Evolutionary conservation across 176 grass and related monocot species (phyloP).

Genomic region (Lolium perenne): DNA sequence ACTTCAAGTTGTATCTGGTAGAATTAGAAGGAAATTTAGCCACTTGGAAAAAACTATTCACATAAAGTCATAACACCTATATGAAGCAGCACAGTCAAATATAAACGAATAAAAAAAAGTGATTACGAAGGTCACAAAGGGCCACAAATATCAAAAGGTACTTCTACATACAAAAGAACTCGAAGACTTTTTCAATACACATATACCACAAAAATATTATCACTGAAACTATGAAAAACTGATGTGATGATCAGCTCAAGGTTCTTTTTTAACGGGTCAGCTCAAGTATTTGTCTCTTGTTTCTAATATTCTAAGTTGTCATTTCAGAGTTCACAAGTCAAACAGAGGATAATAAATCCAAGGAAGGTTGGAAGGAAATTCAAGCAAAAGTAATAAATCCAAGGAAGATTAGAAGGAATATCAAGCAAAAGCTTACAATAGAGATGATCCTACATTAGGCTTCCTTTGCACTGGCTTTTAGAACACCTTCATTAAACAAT

Average conservation of each 20-base stretch:
- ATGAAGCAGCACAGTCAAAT: conserved; percentile 20
- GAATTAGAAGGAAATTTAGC: conserved; percentile 29
- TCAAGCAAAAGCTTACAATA: conserved; percentile 1
- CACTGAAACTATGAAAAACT: conserved; percentile 15
- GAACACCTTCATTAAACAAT: conserved; percentile 15
- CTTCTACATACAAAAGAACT: neutral
- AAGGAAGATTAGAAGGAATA: conserved; percentile 21
- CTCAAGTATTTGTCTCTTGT: conserved; percentile 16
- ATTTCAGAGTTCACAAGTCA: conserved; percentile 34
- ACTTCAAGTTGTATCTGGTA: conserved; percentile 94
- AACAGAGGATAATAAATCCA: conserved; percentile 27
- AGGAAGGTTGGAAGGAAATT: neutral
- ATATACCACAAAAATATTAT: conserved; percentile 12
- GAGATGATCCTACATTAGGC: conserved; percentile 5
- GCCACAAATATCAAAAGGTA: neutral
- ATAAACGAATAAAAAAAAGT: conserved; percentile 31
- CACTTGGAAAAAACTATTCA: neutral
- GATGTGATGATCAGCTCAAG: neutral
- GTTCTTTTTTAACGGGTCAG: neutral
- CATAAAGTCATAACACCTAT: neutral
- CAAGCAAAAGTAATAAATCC: conserved; percentile 30
- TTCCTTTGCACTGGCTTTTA: conserved; percentile 9
- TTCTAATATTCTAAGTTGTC: conserved; percentile 4
- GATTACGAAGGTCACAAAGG: conserved; percentile 22
- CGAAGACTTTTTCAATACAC: conserved; percentile 2